Percentiles rank a stretch among this genome's conserved stretches.
Conservation (phyloP, 2,329 filamentous ascomycete genomes). For the Tricladium varicosporioides region DNA sequence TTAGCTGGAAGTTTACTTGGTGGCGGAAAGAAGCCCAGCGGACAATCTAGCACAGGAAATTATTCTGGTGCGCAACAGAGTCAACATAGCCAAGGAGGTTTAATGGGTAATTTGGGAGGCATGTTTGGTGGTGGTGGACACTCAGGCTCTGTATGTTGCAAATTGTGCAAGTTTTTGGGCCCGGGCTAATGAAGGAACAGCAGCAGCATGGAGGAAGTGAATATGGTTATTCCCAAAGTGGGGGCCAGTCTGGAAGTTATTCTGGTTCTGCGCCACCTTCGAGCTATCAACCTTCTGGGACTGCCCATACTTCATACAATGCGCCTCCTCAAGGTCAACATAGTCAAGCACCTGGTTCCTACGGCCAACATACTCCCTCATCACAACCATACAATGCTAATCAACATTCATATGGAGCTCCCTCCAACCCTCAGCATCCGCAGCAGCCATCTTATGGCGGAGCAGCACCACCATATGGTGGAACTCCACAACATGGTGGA, state of each 20-base stretch:
- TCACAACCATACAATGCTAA: constrained; percentile 8
- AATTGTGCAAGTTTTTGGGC: neutral
- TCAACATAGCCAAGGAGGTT: constrained; percentile 29
- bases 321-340: constrained; percentile 15
- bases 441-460: constrained; percentile 14
- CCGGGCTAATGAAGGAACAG: constrained; percentile 21
- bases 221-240: constrained; percentile 58
- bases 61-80: constrained; percentile 34
- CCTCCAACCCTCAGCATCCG: constrained; percentile 6
- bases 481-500: constrained; percentile 21
- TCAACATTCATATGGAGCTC: constrained; percentile 13
- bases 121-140: constrained; percentile 29
- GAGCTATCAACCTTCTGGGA: constrained; percentile 49
- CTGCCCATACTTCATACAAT: constrained; percentile 19
- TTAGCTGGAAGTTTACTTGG: constrained; percentile 55
- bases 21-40: constrained; percentile 42
- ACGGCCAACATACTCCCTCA: constrained; percentile 11
- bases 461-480: constrained; percentile 24
- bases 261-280: constrained; percentile 59
- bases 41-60: constrained; percentile 36
- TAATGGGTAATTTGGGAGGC: constrained; percentile 31
- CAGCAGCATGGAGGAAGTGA: constrained; percentile 41
- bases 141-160: constrained; percentile 10
- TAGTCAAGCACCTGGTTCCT: constrained; percentile 7
- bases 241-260: constrained; percentile 51